Percentiles rank a stretch among this genome's conserved stretches.
Conservation (phyloP, 2,329 filamentous ascomycete genomes). For the Coniochaeta prunicola region DNA sequence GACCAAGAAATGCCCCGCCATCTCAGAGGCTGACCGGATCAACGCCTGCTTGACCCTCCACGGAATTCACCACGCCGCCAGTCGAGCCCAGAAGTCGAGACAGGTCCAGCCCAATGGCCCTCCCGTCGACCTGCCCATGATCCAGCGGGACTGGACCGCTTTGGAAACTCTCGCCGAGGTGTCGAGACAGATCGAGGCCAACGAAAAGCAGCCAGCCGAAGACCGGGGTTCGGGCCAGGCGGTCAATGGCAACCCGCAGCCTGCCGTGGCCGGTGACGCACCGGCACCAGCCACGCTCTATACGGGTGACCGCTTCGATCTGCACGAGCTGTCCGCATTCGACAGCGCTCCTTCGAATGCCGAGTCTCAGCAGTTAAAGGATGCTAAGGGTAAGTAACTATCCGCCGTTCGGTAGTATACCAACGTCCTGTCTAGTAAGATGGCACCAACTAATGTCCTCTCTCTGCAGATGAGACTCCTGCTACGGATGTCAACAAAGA, state of each 20-base stretch:
- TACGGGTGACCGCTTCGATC: conserved; percentile 35
- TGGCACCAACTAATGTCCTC: background rate
- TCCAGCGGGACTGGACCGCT: conserved; percentile 60
- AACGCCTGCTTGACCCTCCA: conserved; percentile 67
- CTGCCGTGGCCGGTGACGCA: background rate
- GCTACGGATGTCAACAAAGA: conserved; percentile 17
- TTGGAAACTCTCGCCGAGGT: conserved; percentile 84
- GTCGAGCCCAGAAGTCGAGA: conserved; percentile 18
- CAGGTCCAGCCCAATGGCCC: conserved; percentile 14
- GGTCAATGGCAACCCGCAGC: background rate
- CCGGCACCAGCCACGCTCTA: conserved; percentile 10
- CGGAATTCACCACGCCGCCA: conserved; percentile 50
- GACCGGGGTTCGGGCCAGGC: background rate
- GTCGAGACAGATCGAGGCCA: conserved; percentile 68
- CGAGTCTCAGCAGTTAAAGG: conserved; percentile 27
- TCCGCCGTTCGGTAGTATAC: background rate
- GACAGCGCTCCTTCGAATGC: conserved; percentile 48
- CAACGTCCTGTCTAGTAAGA: background rate
- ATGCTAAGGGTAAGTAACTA: conserved; percentile 27
- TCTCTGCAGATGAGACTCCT: background rate
- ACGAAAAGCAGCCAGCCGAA: conserved; percentile 41
- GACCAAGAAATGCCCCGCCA: conserved; percentile 77
- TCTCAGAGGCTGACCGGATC: conserved; percentile 67
- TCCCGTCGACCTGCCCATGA: conserved; percentile 29
- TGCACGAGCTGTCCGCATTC: conserved; percentile 52